Conservation (phyloP, 176 grass and related monocot genomes). For the Zea mays region DNA sequence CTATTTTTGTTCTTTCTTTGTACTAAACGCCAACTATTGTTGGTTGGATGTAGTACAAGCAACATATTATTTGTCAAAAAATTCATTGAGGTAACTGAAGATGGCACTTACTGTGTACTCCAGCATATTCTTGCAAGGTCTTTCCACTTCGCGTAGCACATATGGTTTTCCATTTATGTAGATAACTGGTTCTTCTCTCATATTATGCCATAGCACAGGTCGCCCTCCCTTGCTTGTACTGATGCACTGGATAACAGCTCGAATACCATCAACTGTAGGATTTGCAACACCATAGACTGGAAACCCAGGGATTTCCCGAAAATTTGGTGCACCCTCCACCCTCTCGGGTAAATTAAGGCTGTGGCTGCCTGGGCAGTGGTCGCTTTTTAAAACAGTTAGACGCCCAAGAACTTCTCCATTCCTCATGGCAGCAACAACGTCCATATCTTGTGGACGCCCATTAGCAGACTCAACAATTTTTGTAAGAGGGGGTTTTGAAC, state of each 20-base stretch:
- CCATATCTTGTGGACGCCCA: constrained; percentile 70
- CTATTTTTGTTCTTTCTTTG: not conserved
- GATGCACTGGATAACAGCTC: constrained; percentile 71
- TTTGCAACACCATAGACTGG: constrained; percentile 99
- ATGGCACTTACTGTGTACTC: constrained; percentile 78
- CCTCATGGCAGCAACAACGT: constrained; percentile 80
- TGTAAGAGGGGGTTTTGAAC: constrained; percentile 60
- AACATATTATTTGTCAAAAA: constrained; percentile 31
- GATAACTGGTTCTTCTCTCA: constrained; percentile 99
- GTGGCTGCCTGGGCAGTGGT: constrained; percentile 93
- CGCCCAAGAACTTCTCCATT: constrained; percentile 96
- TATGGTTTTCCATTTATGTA: constrained; percentile 98
- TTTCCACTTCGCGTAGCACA: constrained; percentile 97
- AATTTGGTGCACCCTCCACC: constrained; percentile 99
- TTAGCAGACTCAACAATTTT: constrained; percentile 66
- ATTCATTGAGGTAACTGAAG: constrained; percentile 27
- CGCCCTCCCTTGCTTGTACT: constrained; percentile 82
- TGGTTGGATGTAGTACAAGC: not conserved
- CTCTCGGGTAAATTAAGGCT: constrained; percentile 83
- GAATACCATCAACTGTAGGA: constrained; percentile 89
- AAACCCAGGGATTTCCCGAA: constrained; percentile 85
- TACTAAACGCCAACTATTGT: not conserved
- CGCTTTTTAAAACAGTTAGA: constrained; percentile 95
- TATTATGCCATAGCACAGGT: constrained; percentile 95
- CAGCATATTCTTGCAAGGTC: constrained; percentile 96